Evolutionary conservation across 257 asterid genomes (phyloP), one percentile per base, ranked within the genome.

Genomic region (Henckelia pumila): DNA sequence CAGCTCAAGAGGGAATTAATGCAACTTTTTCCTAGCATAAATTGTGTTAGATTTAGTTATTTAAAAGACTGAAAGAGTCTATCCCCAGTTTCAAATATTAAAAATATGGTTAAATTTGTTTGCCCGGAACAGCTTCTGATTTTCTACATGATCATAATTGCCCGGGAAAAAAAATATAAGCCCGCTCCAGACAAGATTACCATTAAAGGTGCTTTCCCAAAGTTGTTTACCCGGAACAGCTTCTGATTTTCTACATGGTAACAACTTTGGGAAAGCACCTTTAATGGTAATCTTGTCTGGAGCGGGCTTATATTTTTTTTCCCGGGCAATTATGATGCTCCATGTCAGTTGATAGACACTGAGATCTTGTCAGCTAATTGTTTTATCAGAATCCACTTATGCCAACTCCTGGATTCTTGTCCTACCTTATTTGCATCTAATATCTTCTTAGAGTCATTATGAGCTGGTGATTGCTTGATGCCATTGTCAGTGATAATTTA

Each of bases 311-410:
- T 59, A 28, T 28, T 64, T 69, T 62, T 59, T 59, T 68, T 13
- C 25, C 65, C 63, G 29, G 56, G 56, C 73, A 64, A 66, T 67
- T 57, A 56, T 52, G 29, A 2, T 32, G 40, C 61, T 60, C 72
- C 52, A 11, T 55, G 10, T 66, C 29, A 30, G 62, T 73, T 61
- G 29, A 60, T 70, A 59, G 63, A 60, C 71, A 72, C 65, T 32
- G 44, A 59, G 60, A 61, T 66, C 59, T 58, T 17, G 20, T 56
- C 55, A 66, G 64, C 64, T 49, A 25, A 10, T 23, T 49, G 10
- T 73, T 49, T 20, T 2, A 4, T 21, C 50, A 40, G 28, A 32
- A 67, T 24, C 22, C 2, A 30, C 2, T 1, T 33, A 32, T 67
- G 32, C 49, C 69, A 56, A 47, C 35, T 33, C 33, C 19, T 61